Percentiles rank a stretch among this genome's conserved stretches.
phyloP scores from a whole-genome alignment of 306 rosid genomes.

The Lathyrus aphaca region DNA sequence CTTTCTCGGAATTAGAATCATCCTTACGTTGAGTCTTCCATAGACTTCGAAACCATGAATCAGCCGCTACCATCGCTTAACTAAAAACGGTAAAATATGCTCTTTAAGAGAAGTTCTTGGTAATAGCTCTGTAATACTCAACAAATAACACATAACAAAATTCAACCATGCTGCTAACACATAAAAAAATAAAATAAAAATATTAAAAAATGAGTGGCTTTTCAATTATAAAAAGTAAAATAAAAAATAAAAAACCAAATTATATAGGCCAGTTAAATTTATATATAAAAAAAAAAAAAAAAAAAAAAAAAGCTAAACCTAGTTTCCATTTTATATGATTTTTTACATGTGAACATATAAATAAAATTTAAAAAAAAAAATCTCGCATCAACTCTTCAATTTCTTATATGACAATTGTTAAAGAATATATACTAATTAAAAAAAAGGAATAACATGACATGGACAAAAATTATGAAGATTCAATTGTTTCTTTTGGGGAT shows the following conservation, averaged over 20 bases:
- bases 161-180: too few species aligned
- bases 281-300: too few species aligned
- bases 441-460: background rate
- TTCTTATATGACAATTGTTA: conserved; percentile 5
- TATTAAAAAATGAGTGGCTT: background rate
- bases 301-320: background rate
- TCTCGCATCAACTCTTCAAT: conserved; percentile 6
- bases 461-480: conserved; percentile 40
- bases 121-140: conserved; percentile 21
- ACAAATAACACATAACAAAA: too few species aligned
- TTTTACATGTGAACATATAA: conserved; percentile 3
- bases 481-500: conserved; percentile 1
- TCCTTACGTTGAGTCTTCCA: conserved; percentile 80
- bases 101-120: conserved; percentile 45
- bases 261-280: background rate
- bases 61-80: conserved; percentile 71
- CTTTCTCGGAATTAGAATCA: conserved; percentile 62
- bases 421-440: conserved; percentile 12
- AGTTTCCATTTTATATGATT: conserved; percentile 1
- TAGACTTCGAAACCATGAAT: conserved; percentile 82
- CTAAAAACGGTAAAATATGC: conserved; percentile 40
- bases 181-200: background rate
- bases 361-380: background rate
- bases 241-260: too few species aligned
- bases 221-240: background rate